A percentile compares a stretch with the other conserved stretches of the same genome.
These are phyloP conservation scores for Neltuma alba DNA, from an alignment of 306 rosid species.

Conservation along the genomic window DNA sequence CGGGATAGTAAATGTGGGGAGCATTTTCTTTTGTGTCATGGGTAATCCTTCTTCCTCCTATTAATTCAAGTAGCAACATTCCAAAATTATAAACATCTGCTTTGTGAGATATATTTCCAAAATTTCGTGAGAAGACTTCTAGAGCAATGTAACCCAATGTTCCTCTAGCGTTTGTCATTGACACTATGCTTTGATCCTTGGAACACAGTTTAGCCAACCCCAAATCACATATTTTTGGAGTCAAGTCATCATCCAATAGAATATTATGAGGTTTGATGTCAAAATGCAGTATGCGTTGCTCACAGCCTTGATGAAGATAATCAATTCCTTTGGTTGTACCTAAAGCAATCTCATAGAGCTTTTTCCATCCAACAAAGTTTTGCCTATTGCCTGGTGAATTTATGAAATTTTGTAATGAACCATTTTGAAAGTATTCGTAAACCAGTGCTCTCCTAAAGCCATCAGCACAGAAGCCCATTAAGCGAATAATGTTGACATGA, in stretches of 20 bases:
- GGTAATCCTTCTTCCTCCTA: background rate
- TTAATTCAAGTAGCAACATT: background rate
- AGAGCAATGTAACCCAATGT: slow-evolving; percentile 4
- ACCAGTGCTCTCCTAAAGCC: background rate
- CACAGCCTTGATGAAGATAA: slow-evolving; percentile 8
- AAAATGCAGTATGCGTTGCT: slow-evolving; percentile 6
- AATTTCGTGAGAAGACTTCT: background rate
- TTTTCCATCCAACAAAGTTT: slow-evolving; percentile 5
- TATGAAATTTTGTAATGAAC: slow-evolving; percentile 1
- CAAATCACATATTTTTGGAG: slow-evolving; percentile 13
- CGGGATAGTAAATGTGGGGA: background rate
- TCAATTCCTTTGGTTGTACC: slow-evolving; percentile 7
- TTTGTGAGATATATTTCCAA: background rate
- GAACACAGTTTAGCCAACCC: background rate
- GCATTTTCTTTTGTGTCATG: background rate
- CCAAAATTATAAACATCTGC: background rate
- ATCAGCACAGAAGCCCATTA: background rate
- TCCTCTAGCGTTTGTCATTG: background rate
- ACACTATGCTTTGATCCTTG: background rate
- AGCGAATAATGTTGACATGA: background rate
- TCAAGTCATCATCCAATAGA: background rate
- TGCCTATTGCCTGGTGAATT: background rate
- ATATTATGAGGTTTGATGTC: slow-evolving; percentile 14
- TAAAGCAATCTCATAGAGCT: background rate
- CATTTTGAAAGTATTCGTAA: background rate